These are phyloP conservation scores for Carallia pectinifolia DNA, from an alignment of 345 rosid species.

Conservation along the genomic window DNA sequence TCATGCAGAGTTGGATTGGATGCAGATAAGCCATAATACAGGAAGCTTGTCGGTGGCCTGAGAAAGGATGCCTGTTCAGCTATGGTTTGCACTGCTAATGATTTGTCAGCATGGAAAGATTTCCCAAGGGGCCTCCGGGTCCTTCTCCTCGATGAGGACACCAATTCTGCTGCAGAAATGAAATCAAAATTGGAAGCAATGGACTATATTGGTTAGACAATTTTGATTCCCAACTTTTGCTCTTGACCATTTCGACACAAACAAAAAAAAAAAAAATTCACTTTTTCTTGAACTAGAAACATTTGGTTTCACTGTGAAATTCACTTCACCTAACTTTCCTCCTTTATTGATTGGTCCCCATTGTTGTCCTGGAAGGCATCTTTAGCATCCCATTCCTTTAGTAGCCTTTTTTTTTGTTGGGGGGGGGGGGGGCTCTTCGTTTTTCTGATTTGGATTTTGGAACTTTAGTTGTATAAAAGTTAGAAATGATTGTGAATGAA, in stretches of 20 bases:
- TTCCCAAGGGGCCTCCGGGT: constrained; percentile 94
- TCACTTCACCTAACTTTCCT: constrained; percentile 16
- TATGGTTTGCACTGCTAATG: constrained; percentile 83
- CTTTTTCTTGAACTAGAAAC: constrained; percentile 13
- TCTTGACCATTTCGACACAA: neutral
- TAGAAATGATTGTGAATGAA: neutral
- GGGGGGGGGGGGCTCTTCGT: neutral
- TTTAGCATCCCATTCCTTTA: constrained; percentile 11
- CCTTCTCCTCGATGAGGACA: constrained; percentile 73
- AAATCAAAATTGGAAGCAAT: constrained; percentile 74
- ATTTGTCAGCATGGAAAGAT: constrained; percentile 82
- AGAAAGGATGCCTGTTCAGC: constrained; percentile 96
- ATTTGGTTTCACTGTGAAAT: constrained; percentile 8
- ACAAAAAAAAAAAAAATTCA: neutral
- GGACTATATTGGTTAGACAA: constrained; percentile 82
- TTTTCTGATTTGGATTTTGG: constrained; percentile 12
- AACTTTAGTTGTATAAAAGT: constrained; percentile 4
- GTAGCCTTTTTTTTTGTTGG: neutral
- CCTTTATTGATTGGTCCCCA: constrained; percentile 12
- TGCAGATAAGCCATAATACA: constrained; percentile 20
- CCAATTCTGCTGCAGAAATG: constrained; percentile 54
- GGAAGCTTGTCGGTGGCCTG: constrained; percentile 49
- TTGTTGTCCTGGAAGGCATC: constrained; percentile 12
- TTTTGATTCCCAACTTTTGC: constrained; percentile 15
- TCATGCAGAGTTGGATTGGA: constrained; percentile 30